Base-by-base conservation (phyloP, 768 basidiomycete species). In the Tulasnella sp. region DNA sequence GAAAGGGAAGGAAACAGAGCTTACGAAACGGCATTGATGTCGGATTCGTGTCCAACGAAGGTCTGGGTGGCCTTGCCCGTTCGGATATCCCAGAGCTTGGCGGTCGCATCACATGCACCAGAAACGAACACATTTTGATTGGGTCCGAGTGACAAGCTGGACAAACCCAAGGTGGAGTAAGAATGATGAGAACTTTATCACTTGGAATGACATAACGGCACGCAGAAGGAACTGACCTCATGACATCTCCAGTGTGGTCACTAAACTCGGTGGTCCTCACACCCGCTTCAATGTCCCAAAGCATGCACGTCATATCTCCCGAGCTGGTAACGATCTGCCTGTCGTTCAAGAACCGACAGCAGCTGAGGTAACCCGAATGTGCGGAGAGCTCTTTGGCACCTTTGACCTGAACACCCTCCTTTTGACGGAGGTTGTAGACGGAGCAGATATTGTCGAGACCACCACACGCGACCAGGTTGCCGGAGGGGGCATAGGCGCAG, bases 261-360 rank as follows among this genome's bases (percentile, higher is more conserved):
- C 89, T 96, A 72, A 99, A 99, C 74, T 98, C 96, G 67, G 95
- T 88, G 19, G 93, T 88, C 64, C 95, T 78, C 1, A 95, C 92
- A 64, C 95, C 96, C 23, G 92, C 91, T 73, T 99, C 95, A 62
- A 99, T 90, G 73, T 99, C 95, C 95, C 96, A 99, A 26, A 98
- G 80, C 94, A 99, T 98, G 72, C 95, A 99, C 27, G 95, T 96
- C 95, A 99, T 99, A 71, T 99, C 95, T 56, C 95, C 95, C 41
- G 93, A 96, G 67, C 83, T 86, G 41, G 95, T 99, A 63, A 99
- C 88, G 68, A 99, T 99, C 78, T 99, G 95, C 53, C 96, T 80
- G 74, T 99, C 95, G 68, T 91, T 98, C 77, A 99, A 85, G 76
- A 99, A 99, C 44, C 95, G 83, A 75, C 95, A 99, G 77, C 95